Percentiles rank a stretch among this genome's conserved stretches.
Conservation (phyloP, 176 grass and related monocot species). For the Cenchrus purpureus region DNA sequence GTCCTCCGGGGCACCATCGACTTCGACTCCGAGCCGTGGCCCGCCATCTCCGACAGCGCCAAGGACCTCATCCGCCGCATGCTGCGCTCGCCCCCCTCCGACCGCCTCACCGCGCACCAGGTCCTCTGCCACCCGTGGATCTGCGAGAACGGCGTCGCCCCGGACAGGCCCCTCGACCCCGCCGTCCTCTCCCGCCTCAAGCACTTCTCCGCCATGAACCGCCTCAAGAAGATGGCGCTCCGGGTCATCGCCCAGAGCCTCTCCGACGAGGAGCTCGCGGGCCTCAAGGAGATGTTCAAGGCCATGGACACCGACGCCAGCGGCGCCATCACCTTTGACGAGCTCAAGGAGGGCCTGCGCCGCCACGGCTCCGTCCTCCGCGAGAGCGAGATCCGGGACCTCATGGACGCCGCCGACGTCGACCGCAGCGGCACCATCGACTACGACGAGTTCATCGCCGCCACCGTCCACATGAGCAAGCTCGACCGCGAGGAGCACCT, state of each 20-base stretch:
- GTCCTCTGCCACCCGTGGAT: slow-evolving; percentile 77
- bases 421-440: slow-evolving; percentile 71
- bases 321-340: slow-evolving; percentile 76
- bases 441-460: slow-evolving; percentile 76
- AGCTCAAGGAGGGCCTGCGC: slow-evolving; percentile 61
- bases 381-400: slow-evolving; percentile 62
- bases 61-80: slow-evolving; percentile 72
- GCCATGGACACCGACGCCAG: slow-evolving; percentile 68
- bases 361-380: slow-evolving; percentile 55
- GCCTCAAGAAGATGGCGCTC: slow-evolving; percentile 72
- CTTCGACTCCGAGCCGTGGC: slow-evolving; percentile 73
- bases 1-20: slow-evolving; percentile 63
- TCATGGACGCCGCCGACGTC: slow-evolving; percentile 73
- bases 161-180: slow-evolving; percentile 51
- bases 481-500: slow-evolving; percentile 81
- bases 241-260: slow-evolving; percentile 61
- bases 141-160: slow-evolving; percentile 65
- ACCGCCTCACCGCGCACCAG: slow-evolving; percentile 65
- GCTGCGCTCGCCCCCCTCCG: slow-evolving; percentile 53
- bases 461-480: slow-evolving; percentile 79
- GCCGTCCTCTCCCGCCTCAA: slow-evolving; percentile 65
- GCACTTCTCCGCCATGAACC: slow-evolving; percentile 73
- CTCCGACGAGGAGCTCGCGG: slow-evolving; percentile 71
- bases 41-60: slow-evolving; percentile 58
- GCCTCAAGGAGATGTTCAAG: slow-evolving; percentile 77